Evolutionary conservation across 2,329 filamentous ascomycete species (phyloP), one percentile per base, ranked within the genome.

Genomic region (Dothideomycetes sp.): DNA sequence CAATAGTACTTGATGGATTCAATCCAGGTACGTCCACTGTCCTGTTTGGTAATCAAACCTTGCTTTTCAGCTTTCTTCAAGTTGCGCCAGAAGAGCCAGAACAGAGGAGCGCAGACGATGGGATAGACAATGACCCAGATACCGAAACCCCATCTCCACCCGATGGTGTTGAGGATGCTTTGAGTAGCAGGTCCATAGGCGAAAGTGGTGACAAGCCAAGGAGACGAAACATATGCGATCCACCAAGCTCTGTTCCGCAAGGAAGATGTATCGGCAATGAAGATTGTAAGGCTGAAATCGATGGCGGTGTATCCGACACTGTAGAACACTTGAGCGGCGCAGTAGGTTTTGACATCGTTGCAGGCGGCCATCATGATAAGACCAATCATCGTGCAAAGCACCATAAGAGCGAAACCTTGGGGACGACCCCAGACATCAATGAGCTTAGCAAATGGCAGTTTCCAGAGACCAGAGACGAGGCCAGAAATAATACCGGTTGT

Each of bases 401-500:
- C 50, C 55, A 62, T 60, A 19, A 61, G 25, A 12, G 54, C 50
- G 44, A 60, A 63, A 3, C 62, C 63, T 45, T 64, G 56, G 5
- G 61, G 56, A 25, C 63, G 58, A 3, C 62, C 63, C 45, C 57
- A 65, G 10, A 65, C 51, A 41, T 65, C 62, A 32, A 65, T 58
- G 13, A 62, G 45, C 43, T 65, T 66, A 4, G 62, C 57, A 16
- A 59, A 53, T 1, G 61, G 56, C 7, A 65, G 56, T 8, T 58
- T 58, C 41, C 55, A 51, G 12, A 61, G 53, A 20, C 61, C 63
- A 23, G 51, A 56, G 5, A 64, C 53, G 12, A 63, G 48, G 7
- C 49, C 53, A 3, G 61, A 57, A 33, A 64, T 55, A 33, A 65
- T 54, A 24, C 46, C 51, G 15, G 53, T 59, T 2, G 60, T 55